These are phyloP conservation scores for Pichiaceae sp. DNA, from an alignment of 1,139 yeast genomes.

Conservation along the genomic window DNA sequence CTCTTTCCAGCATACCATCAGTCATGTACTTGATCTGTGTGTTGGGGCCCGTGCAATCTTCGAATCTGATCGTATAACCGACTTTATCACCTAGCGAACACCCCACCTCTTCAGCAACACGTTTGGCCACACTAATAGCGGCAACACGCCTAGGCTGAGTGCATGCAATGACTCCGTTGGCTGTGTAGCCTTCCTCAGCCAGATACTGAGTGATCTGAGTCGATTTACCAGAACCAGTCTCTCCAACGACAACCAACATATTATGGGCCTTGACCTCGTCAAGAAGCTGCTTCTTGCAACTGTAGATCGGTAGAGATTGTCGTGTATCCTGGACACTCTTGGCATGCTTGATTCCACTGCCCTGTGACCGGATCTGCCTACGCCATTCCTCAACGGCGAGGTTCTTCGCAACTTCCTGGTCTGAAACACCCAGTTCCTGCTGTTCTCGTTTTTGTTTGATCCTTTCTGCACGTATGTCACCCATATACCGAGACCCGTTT, in stretches of 20 bases:
- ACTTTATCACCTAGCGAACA: conserved; percentile 52
- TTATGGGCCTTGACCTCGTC: conserved; percentile 55
- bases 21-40: conserved; percentile 95
- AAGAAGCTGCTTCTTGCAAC: conserved; percentile 51
- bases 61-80: conserved; percentile 80
- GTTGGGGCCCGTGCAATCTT: conserved; percentile 69
- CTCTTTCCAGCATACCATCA: conserved; percentile 96
- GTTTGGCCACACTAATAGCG: conserved; percentile 58
- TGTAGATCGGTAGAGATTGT: conserved; percentile 64
- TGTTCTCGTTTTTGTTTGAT: conserved; percentile 39
- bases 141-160: conserved; percentile 75
- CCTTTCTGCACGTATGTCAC: conserved; percentile 56
- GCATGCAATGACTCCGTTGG: conserved; percentile 68
- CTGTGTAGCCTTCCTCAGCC: conserved; percentile 84
- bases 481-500: conserved; percentile 65
- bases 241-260: conserved; percentile 85
- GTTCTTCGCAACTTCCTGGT: conserved; percentile 14
- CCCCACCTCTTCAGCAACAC: conserved; percentile 62
- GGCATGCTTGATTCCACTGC: conserved; percentile 48
- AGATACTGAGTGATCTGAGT: conserved; percentile 61
- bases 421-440: conserved; percentile 29
- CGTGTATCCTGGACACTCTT: conserved; percentile 57
- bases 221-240: conserved; percentile 70
- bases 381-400: conserved; percentile 39
- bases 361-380: conserved; percentile 31